phyloP scores from a whole-genome alignment of 1,284 basidiomycete genomes.

The Ganoderma leucocontextum region DNA sequence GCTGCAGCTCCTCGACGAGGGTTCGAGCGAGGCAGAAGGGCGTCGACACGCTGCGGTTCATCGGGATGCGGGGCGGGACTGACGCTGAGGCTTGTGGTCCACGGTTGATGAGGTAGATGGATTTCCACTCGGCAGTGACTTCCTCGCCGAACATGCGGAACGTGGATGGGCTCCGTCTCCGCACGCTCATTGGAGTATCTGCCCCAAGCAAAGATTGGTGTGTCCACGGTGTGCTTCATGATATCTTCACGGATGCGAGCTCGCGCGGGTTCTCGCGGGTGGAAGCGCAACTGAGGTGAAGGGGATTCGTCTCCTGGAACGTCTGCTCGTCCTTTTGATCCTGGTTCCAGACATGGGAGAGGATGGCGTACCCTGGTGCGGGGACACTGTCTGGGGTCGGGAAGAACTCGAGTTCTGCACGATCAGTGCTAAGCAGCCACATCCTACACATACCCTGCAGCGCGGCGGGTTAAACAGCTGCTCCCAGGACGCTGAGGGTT shows the following conservation, averaged over 20 bases:
- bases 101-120: conserved; percentile 2
- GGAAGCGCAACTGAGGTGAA: neutral
- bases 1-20: neutral
- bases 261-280: neutral
- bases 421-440: neutral
- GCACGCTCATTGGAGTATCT: too few species aligned
- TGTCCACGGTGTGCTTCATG: too few species aligned
- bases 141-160: neutral
- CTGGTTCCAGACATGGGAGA: conserved; percentile 9
- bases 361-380: neutral
- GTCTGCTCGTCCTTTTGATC: conserved; percentile 7
- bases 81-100: neutral
- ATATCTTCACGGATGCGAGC: neutral
- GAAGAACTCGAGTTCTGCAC: conserved; percentile 6
- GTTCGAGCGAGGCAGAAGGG: neutral
- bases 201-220: too few species aligned
- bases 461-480: too few species aligned
- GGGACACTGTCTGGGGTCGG: neutral
- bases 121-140: neutral
- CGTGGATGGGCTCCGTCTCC: neutral
- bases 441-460: neutral
- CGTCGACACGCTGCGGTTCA: neutral
- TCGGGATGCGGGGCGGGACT: neutral
- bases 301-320: neutral
- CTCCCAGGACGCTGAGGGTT: neutral